Conservation (phyloP, 2,329 filamentous ascomycete genomes). For the Xylaria sp. region DNA sequence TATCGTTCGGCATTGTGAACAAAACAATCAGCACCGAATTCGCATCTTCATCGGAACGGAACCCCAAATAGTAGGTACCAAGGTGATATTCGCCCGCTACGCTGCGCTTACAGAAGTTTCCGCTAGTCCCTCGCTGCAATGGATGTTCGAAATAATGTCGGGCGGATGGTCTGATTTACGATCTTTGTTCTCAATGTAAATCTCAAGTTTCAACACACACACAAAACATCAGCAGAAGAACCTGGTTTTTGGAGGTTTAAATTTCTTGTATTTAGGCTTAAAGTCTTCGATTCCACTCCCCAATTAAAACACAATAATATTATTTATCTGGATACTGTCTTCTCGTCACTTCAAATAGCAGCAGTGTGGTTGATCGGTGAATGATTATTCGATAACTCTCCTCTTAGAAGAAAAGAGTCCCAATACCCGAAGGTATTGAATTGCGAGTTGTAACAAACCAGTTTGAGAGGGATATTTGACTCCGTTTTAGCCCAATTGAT, state of each 20-base stretch:
- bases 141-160: background rate
- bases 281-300: background rate
- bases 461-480: background rate
- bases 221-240: background rate
- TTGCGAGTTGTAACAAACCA: background rate
- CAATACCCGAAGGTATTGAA: background rate
- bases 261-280: background rate
- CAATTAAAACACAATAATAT: background rate
- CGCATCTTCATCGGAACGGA: background rate
- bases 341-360: background rate
- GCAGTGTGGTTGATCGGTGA: background rate
- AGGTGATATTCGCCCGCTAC: background rate
- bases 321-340: background rate
- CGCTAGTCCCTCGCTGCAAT: background rate
- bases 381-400: background rate
- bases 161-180: background rate
- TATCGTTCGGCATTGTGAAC: constrained; percentile 25
- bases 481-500: background rate
- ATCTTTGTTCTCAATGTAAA: background rate
- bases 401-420: background rate
- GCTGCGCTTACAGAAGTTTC: constrained; percentile 3
- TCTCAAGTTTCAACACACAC: background rate
- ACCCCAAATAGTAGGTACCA: background rate
- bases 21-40: background rate
- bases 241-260: background rate